phyloP scores from a whole-genome alignment of 305 asterid species.

The Fraxinus baroniana region DNA sequence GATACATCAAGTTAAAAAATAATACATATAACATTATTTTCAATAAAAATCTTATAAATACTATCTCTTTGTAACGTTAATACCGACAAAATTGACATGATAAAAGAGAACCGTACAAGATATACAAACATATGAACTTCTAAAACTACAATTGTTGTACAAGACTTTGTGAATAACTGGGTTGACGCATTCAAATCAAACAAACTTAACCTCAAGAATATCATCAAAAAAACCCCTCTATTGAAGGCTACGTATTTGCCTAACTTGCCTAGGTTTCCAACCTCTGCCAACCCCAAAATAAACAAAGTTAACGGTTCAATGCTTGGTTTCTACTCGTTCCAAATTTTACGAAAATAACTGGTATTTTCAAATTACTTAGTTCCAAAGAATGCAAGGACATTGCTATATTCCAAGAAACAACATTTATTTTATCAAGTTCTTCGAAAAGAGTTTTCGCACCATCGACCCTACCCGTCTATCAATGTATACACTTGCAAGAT shows the following conservation, averaged over 20 bases:
- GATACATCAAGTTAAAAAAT: no score
- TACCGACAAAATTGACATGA: not conserved
- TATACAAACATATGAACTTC: no score
- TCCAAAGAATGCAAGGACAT: not conserved
- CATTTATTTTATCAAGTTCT: slow-evolving; percentile 28
- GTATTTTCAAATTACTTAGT: not conserved
- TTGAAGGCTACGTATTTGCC: slow-evolving; percentile 36
- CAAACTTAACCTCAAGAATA: not conserved
- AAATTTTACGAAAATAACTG: slow-evolving; percentile 27
- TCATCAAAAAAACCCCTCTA: slow-evolving; percentile 16
- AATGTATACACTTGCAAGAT: slow-evolving; percentile 30
- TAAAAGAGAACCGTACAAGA: no score
- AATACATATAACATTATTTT: no score
- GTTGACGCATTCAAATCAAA: not conserved
- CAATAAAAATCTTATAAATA: no score
- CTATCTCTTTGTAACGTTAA: not conserved
- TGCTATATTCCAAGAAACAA: slow-evolving; percentile 44
- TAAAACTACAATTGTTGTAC: not conserved
- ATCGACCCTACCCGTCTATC: slow-evolving; percentile 12
- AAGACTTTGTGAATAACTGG: not conserved
- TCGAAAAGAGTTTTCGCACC: slow-evolving; percentile 33
- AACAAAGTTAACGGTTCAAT: slow-evolving; percentile 35
- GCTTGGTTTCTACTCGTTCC: slow-evolving; percentile 25
- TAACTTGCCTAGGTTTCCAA: slow-evolving; percentile 17
- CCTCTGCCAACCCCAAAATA: slow-evolving; percentile 29